phyloP scores from a whole-genome alignment of 257 asterid species.

The Solanum dulcamara region DNA sequence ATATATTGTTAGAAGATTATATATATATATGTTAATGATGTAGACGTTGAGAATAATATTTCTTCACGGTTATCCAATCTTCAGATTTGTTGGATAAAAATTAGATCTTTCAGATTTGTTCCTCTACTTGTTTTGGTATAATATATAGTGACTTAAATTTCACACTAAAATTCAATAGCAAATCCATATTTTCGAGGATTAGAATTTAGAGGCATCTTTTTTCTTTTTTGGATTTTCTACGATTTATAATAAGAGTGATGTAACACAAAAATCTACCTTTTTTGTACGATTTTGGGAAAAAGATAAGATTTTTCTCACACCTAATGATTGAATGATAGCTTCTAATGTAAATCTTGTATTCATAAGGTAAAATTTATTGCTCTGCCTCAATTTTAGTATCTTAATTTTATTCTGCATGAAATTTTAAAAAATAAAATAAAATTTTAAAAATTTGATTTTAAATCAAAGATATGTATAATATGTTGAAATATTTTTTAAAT shows the following conservation, averaged over 20 bases:
- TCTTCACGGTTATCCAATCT: background rate
- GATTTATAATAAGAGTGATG: background rate
- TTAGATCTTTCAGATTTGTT: background rate
- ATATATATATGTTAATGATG: background rate
- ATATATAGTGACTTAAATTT: background rate
- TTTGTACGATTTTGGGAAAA: background rate
- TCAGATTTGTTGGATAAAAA: background rate
- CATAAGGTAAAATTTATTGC: background rate
- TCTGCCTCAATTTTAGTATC: background rate
- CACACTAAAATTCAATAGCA: background rate
- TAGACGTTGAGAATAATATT: background rate
- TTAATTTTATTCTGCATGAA: background rate
- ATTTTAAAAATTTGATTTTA: background rate
- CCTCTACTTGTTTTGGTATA: background rate
- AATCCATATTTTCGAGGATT: background rate
- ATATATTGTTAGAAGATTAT: background rate
- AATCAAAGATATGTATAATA: background rate
- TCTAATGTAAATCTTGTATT: background rate
- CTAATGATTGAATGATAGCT: background rate
- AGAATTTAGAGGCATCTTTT: background rate
- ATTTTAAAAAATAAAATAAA: background rate
- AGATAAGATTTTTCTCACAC: background rate
- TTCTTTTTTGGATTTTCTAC: background rate
- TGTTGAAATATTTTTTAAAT: background rate
- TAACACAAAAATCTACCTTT: background rate